phyloP scores from a whole-genome alignment of 768 basidiomycete species.

The Kondoa subrosea region DNA sequence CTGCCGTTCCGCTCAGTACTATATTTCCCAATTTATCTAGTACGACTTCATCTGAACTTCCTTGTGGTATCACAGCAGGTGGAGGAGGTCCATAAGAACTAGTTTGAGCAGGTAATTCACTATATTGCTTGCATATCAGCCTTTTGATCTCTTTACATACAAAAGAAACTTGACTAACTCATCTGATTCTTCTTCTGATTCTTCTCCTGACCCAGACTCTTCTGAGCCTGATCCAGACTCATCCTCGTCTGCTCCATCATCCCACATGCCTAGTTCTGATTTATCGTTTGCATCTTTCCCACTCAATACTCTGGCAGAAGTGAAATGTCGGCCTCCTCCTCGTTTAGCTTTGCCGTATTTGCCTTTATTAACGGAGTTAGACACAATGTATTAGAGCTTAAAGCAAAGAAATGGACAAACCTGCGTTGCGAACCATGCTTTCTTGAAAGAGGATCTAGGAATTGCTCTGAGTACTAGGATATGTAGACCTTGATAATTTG shows the following conservation, averaged over 20 bases:
- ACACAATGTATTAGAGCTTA: too few relatives aligned
- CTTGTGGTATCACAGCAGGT: not conserved
- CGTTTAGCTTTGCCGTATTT: not conserved
- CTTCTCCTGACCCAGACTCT: not conserved
- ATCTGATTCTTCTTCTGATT: not conserved
- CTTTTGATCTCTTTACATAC: too few relatives aligned
- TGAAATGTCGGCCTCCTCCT: not conserved
- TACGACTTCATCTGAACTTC: not conserved
- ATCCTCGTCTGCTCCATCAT: not conserved
- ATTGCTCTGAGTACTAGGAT: too few relatives aligned
- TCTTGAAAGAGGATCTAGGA: too few relatives aligned
- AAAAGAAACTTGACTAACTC: too few relatives aligned
- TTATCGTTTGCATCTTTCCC: not conserved
- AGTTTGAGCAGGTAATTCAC: not conserved
- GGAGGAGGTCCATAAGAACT: not conserved
- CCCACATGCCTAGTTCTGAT: not conserved
- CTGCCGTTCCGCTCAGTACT: not conserved
- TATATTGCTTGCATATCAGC: too few relatives aligned
- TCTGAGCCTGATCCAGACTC: not conserved
- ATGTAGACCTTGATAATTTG: too few relatives aligned
- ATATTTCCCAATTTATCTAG: slow-evolving; percentile 6
- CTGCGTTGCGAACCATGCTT: not conserved
- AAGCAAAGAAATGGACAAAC: too few relatives aligned
- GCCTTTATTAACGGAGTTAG: too few relatives aligned
- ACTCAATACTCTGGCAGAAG: not conserved